Evolutionary conservation across 495 filamentous ascomycete species (phyloP).

Genomic region (Pyronema omphalodes): DNA sequence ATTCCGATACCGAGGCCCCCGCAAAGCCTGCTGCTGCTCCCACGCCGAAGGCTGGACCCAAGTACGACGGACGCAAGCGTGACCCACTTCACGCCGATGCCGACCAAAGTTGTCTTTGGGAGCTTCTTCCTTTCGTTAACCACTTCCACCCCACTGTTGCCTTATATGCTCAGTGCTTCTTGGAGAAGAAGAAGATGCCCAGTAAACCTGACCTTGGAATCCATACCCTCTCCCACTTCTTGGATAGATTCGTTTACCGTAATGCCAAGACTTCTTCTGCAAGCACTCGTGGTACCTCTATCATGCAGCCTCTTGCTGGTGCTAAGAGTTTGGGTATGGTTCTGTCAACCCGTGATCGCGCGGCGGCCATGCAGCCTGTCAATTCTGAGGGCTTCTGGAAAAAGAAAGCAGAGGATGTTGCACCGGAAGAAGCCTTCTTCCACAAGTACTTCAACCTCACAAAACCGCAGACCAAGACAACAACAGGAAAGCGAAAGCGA

Average conservation of each 20-base stretch:
- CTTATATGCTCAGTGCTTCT: conserved; percentile 55
- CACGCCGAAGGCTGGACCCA: conserved; percentile 5
- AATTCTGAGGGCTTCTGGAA: conserved; percentile 88
- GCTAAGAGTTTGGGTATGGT: conserved; percentile 45
- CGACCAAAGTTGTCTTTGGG: conserved; percentile 80
- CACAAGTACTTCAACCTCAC: conserved; percentile 81
- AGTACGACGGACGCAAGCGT: conserved; percentile 76
- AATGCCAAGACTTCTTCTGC: conserved; percentile 54
- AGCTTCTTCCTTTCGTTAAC: conserved; percentile 54
- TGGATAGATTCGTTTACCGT: conserved; percentile 91
- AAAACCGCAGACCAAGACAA: conserved; percentile 43
- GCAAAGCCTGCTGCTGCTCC: conserved; percentile 7
- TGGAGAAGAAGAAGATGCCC: conserved; percentile 46
- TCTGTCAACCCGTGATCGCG: conserved; percentile 36
- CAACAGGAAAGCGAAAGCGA: conserved; percentile 33
- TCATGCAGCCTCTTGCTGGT: conserved; percentile 84
- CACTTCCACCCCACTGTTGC: conserved; percentile 95
- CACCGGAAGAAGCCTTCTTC: conserved; percentile 91
- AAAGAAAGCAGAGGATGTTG: conserved; percentile 66
- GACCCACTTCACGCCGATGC: conserved; percentile 84
- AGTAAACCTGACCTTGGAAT: conserved; percentile 73
- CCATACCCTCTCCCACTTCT: conserved; percentile 82
- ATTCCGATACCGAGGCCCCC: conserved; percentile 22
- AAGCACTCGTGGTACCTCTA: conserved; percentile 51
- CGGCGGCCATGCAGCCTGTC: conserved; percentile 34